Conservation (phyloP, 2,329 filamentous ascomycete species). For the Ascochyta pisi region DNA sequence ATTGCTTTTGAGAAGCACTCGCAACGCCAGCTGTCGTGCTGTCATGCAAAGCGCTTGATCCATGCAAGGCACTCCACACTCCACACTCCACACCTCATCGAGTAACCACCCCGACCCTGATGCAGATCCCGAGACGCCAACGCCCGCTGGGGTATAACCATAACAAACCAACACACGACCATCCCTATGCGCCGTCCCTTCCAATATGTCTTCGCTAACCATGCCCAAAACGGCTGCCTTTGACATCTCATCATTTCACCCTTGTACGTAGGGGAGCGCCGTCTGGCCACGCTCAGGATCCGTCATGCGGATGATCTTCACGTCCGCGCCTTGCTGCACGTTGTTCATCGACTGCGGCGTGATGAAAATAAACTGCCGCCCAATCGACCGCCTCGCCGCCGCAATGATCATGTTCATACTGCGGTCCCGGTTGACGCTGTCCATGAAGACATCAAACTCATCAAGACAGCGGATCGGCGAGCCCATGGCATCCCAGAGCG, state of each 20-base stretch:
- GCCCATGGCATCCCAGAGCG: constrained; percentile 98
- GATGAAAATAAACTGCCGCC: constrained; percentile 93
- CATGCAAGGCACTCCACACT: not conserved
- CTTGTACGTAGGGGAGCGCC: constrained; percentile 41
- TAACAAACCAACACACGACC: constrained; percentile 10
- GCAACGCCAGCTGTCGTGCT: not conserved
- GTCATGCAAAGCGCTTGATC: constrained; percentile 1
- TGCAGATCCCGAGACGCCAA: constrained; percentile 15
- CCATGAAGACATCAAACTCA: constrained; percentile 99
- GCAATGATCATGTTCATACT: constrained; percentile 93
- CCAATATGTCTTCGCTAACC: not conserved
- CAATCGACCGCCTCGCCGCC: constrained; percentile 84
- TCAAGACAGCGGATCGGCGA: constrained; percentile 93
- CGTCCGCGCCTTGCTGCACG: constrained; percentile 62
- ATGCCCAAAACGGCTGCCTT: not conserved
- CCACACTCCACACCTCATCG: not conserved
- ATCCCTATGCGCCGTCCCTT: not conserved
- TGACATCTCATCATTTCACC: not conserved
- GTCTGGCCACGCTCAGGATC: constrained; percentile 61
- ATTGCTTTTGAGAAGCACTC: not conserved
- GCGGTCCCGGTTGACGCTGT: constrained; percentile 90
- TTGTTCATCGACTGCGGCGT: constrained; percentile 82
- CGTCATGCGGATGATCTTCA: constrained; percentile 76
- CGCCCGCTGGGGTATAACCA: constrained; percentile 30
- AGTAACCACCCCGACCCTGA: not conserved